Evolutionary conservation across 2,329 filamentous ascomycete genomes (phyloP).

Genomic region (Exserohilum turcica): DNA sequence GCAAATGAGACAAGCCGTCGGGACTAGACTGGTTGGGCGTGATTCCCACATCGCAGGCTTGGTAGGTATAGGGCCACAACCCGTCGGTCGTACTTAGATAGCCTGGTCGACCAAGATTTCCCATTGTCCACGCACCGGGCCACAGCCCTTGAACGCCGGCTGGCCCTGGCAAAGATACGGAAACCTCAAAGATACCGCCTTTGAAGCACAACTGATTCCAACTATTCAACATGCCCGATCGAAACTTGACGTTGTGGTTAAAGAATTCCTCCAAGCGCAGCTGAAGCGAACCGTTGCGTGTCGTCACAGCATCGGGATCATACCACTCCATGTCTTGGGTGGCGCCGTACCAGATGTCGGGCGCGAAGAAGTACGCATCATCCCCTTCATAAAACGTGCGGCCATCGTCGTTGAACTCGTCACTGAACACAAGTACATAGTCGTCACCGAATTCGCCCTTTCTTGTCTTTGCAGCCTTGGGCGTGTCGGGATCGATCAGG

Average conservation of each 20-base stretch:
- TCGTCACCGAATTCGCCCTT: slow-evolving; percentile 54
- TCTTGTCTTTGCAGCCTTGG: slow-evolving; percentile 52
- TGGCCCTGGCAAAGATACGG: slow-evolving; percentile 58
- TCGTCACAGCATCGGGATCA: slow-evolving; percentile 59
- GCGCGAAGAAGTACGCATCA: slow-evolving; percentile 60
- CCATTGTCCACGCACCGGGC: slow-evolving; percentile 62
- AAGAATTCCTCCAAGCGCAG: slow-evolving; percentile 53
- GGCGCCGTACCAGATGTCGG: slow-evolving; percentile 61
- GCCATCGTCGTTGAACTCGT: slow-evolving; percentile 61
- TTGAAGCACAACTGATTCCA: slow-evolving; percentile 63
- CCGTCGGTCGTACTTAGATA: slow-evolving; percentile 60
- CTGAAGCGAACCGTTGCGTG: slow-evolving; percentile 54
- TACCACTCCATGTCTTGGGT: slow-evolving; percentile 60
- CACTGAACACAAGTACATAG: slow-evolving; percentile 60
- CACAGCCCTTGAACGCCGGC: slow-evolving; percentile 56
- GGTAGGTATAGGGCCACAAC: slow-evolving; percentile 61
- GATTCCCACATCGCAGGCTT: slow-evolving; percentile 57
- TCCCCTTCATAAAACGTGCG: slow-evolving; percentile 63
- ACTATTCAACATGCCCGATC: slow-evolving; percentile 59
- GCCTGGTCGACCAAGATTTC: slow-evolving; percentile 59
- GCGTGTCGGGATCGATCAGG: slow-evolving; percentile 61
- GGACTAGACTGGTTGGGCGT: slow-evolving; percentile 55
- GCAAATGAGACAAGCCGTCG: slow-evolving; percentile 51
- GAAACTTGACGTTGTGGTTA: slow-evolving; percentile 55
- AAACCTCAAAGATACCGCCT: slow-evolving; percentile 59